Base-by-base conservation (phyloP, 805 yeast genomes). In the Helenozyma rhizophorensis region DNA sequence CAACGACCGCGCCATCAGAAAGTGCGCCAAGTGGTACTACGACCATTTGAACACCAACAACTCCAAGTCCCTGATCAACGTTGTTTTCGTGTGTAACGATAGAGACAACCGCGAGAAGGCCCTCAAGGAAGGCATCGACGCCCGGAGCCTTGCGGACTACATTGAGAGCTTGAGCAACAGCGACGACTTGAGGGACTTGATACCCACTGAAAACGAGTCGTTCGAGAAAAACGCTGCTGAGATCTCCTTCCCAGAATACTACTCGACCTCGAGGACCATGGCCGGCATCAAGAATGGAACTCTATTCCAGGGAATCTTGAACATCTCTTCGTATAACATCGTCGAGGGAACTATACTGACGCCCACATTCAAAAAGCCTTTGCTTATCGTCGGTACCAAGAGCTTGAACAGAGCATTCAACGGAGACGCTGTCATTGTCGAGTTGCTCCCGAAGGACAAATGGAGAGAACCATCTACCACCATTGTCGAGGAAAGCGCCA, bases 281-380 rank as follows among this genome's bases (percentile, higher is more conserved):
- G 97, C 95, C 30, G 98, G 98, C 27, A 58, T 90, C 40, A 83
- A 82, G 52, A 83, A 79, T 48, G 96, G 96, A 14, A 79, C 90
- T 9, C 63, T 93, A 28, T 83, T 82, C 54, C 96, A 87, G 60
- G 98, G 98, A 21, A 70, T 70, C 18, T 71, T 93, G 47, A 76
- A 77, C 45, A 77, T 89, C 12, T 85, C 90, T 4, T 79, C 88
- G 13, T 93, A 87, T 56, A 93, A 93, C 55, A 80, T 83, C 50
- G 68, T 89, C 37, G 96, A 93, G 62, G 98, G 95, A 31, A 72
- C 83, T 1, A 81, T 93, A 2, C 72, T 76, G 31, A 74, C 83
- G 4, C 65, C 80, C 2, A 75, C 83, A 0, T 80, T 86, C 51
- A 80, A 86, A 26, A 83, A 80, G 54, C 97, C 97, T 1, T 68